Conservation (phyloP, 768 basidiomycete species). For the Leccinum ochraceum region DNA sequence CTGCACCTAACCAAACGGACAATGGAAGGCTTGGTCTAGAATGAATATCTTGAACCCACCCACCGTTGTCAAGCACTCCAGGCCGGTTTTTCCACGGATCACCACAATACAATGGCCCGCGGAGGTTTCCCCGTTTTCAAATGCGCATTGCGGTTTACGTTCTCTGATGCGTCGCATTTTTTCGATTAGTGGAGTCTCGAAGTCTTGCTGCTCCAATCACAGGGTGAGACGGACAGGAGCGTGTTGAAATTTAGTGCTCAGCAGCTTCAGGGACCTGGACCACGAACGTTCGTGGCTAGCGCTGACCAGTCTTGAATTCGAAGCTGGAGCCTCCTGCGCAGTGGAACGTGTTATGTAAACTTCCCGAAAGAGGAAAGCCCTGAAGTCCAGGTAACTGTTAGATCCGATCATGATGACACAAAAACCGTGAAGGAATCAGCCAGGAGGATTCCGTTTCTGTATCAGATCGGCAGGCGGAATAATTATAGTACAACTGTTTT, state of each 20-base stretch:
- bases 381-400: too few relatives aligned
- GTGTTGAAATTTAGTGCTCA: neutral
- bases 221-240: neutral
- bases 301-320: neutral
- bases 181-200: neutral
- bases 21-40: neutral
- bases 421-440: too few relatives aligned
- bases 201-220: neutral
- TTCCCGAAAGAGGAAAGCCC: neutral
- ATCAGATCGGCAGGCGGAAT: neutral
- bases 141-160: neutral
- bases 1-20: neutral
- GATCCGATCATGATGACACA: too few relatives aligned
- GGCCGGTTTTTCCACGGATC: too few relatives aligned
- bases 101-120: neutral
- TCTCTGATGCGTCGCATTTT: neutral
- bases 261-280: neutral
- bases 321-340: too few relatives aligned
- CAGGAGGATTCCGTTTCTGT: neutral
- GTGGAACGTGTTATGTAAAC: neutral
- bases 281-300: neutral
- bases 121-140: neutral
- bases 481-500: neutral
- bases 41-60: neutral
- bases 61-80: neutral